Conservation (phyloP, 1,139 yeast genomes). For the Geotrichum fermentans region DNA sequence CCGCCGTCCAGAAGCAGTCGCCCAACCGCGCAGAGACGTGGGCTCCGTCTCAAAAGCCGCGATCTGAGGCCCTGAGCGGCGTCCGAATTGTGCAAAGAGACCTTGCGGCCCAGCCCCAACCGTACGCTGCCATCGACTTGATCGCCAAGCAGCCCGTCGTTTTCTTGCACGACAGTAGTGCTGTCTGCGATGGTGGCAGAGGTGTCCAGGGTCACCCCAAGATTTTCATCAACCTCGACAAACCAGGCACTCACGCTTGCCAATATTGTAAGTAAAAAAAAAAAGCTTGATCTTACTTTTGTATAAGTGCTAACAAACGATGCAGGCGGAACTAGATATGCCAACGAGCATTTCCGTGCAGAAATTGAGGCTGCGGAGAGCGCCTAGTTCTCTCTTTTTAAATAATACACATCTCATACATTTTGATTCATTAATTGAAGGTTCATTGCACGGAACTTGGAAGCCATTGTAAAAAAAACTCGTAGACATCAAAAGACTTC, state of each 20-base stretch:
- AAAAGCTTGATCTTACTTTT: too few relatives aligned
- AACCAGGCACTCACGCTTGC: slow-evolving; percentile 65
- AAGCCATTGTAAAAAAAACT: too few relatives aligned
- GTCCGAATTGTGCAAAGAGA: slow-evolving; percentile 74
- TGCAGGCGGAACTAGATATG: slow-evolving; percentile 20
- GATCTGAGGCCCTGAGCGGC: slow-evolving; percentile 55
- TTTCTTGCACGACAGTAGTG: slow-evolving; percentile 57
- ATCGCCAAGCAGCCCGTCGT: slow-evolving; percentile 70
- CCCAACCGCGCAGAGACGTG: slow-evolving; percentile 70
- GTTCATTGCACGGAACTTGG: background rate
- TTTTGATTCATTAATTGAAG: slow-evolving; percentile 1
- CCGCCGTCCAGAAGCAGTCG: slow-evolving; percentile 47
- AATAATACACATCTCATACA: background rate
- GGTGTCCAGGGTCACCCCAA: slow-evolving; percentile 83
- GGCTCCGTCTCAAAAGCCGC: slow-evolving; percentile 64
- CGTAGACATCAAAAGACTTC: background rate
- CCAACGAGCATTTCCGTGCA: slow-evolving; percentile 15
- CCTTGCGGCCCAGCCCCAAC: slow-evolving; percentile 63
- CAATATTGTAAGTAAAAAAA: slow-evolving; percentile 57
- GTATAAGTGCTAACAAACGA: too few relatives aligned
- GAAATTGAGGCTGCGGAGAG: slow-evolving; percentile 19
- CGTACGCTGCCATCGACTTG: slow-evolving; percentile 80
- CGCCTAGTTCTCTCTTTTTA: slow-evolving; percentile 4
- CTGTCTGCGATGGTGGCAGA: slow-evolving; percentile 81
- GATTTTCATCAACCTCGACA: slow-evolving; percentile 74